phyloP scores from a whole-genome alignment of 176 grass and related monocot species.

The Thinopyrum elongatum region DNA sequence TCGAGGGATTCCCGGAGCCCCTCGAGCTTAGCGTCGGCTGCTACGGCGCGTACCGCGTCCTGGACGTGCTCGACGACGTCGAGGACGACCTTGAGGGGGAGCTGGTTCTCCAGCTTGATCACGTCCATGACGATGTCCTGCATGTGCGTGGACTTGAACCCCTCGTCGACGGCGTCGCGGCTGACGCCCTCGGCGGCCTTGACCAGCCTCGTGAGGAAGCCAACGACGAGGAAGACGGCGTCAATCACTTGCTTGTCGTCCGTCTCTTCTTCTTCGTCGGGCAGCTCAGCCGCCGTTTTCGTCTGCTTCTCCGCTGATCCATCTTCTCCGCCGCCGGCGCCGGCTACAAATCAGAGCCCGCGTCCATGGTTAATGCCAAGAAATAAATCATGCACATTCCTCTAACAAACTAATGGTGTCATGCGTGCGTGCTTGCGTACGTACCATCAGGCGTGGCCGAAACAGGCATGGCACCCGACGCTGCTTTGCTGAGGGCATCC shows the following conservation, averaged over 20 bases:
- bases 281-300: not conserved
- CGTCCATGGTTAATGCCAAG: too few relatives aligned
- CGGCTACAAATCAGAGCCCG: not conserved
- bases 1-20: not conserved
- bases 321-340: not conserved
- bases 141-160: slow-evolving; percentile 37
- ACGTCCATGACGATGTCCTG: slow-evolving; percentile 49
- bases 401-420: too few relatives aligned
- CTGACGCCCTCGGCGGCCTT: not conserved
- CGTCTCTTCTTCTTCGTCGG: not conserved
- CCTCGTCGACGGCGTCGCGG: slow-evolving; percentile 30
- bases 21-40: not conserved
- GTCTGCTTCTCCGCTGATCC: not conserved
- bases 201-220: slow-evolving; percentile 36
- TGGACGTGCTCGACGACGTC: not conserved
- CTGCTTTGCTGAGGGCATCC: not conserved
- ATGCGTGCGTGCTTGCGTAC: too few relatives aligned
- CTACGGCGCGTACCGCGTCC: accelerated
- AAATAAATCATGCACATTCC: too few relatives aligned
- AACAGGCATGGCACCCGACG: not conserved
- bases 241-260: slow-evolving; percentile 15
- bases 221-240: slow-evolving; percentile 53
- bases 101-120: slow-evolving; percentile 60
- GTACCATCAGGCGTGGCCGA: not conserved
- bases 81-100: slow-evolving; percentile 2